Base-by-base conservation (phyloP, 164 flowering plant species). In the Hamamelis virginiana region DNA sequence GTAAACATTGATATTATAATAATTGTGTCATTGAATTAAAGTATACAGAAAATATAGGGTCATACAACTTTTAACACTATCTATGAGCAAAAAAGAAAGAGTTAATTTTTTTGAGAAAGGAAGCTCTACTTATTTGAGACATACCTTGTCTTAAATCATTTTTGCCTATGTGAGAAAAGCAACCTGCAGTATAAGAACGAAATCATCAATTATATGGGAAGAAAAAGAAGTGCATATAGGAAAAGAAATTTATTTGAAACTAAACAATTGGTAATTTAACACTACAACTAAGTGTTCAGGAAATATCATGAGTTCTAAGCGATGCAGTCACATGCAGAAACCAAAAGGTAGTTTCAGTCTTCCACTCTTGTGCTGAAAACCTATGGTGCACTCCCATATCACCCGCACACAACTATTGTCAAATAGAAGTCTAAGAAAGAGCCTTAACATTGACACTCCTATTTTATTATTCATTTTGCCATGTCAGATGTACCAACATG, bases 151-250 rank as follows among this genome's bases (percentile, higher is more conserved):
- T 77, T 64, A 84, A 59, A 64, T 72, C 79, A 72, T 84, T 90
- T 64, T 60, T 80, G 72, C 80, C 83, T 27, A 89, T 48, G 60
- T 91, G 92, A 60, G 99, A 70, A 76, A 79, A 92, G 75, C 99
- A 95, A 79, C 75, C 99, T 95, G 94, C 77, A 80, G 61, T 11
- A 68, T 57, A 15, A 58, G 55, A 51, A 57, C 59, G 43, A 69
- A 21, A 65, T 75, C 71, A 77, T 22, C 55, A 65, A 45, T 68
- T 33, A 69, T 50, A 52, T 21, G 59, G 25, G 52, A 57, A 22
- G 25, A 19, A 63, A 22, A 1, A 43, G 1, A 10, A n/a, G n/a
- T n/a, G n/a, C 55, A 15, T 18, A n/a, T 8, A 2, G 55, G 48
- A 47, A 75, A 12, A 64, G 26, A 6, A 33, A 33, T 2, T 33